Evolutionary conservation across 805 yeast genomes (phyloP).

Genomic region (Metschnikowia lachancei): DNA sequence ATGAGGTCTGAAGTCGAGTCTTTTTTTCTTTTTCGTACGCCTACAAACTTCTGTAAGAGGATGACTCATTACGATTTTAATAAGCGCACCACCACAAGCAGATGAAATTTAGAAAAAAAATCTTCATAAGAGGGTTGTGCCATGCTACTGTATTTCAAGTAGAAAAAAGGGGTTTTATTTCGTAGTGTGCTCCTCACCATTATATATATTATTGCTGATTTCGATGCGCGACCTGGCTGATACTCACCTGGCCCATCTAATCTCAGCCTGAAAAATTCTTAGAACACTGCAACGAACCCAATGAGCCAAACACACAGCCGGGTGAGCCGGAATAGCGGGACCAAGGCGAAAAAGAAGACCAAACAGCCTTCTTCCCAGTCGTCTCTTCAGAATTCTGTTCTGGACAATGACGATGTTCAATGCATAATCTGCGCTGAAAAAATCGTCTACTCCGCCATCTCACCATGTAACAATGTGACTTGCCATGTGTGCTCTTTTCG

Average conservation of each 20-base stretch:
- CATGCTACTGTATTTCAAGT: too few species aligned
- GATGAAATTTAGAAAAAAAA: too few species aligned
- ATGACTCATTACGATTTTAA: too few species aligned
- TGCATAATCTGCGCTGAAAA: constrained; percentile 86
- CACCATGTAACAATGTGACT: constrained; percentile 81
- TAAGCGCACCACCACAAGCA: too few species aligned
- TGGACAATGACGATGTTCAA: constrained; percentile 37
- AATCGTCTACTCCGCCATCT: constrained; percentile 59
- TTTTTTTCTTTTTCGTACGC: too few species aligned
- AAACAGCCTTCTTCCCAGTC: background rate
- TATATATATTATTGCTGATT: too few species aligned
- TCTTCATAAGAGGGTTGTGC: too few species aligned
- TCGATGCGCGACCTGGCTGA: background rate
- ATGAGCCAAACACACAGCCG: constrained; percentile 5
- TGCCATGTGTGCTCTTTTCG: constrained; percentile 83
- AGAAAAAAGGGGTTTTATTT: too few species aligned
- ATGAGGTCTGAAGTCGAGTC: too few species aligned
- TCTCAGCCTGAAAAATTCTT: background rate
- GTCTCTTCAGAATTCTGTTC: background rate
- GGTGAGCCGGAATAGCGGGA: constrained; percentile 6
- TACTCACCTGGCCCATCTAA: background rate
- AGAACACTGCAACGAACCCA: background rate
- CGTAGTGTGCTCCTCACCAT: too few species aligned
- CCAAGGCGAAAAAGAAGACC: background rate
- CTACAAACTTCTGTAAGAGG: too few species aligned